These are phyloP conservation scores for Nemania bipapillata DNA, from an alignment of 2,329 filamentous ascomycete genomes.

Conservation along the genomic window DNA sequence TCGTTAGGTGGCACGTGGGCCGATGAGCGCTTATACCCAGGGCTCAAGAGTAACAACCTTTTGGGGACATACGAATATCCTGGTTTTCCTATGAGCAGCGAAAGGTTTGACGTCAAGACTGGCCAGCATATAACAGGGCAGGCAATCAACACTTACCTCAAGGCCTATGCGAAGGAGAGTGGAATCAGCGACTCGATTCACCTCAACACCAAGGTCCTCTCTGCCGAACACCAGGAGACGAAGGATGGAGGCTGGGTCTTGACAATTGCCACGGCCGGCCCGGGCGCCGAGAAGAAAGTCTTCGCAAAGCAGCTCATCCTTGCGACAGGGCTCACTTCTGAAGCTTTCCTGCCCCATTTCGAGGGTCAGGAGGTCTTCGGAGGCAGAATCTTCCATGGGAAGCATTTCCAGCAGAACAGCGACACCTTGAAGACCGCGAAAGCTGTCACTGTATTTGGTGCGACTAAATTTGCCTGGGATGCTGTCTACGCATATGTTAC, in stretches of 20 bases:
- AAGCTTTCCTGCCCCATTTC: slow-evolving; percentile 65
- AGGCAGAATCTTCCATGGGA: slow-evolving; percentile 67
- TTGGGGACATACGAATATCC: slow-evolving; percentile 77
- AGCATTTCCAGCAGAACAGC: slow-evolving; percentile 58
- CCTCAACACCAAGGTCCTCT: slow-evolving; percentile 62
- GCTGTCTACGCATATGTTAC: slow-evolving; percentile 68
- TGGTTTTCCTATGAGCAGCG: slow-evolving; percentile 75
- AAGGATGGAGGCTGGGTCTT: slow-evolving; percentile 51
- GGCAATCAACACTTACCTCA: slow-evolving; percentile 67
- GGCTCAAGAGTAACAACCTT: slow-evolving; percentile 79
- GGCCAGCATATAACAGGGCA: slow-evolving; percentile 69
- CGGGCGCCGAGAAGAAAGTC: slow-evolving; percentile 46
- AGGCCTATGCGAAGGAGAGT: slow-evolving; percentile 65
- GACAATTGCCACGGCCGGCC: slow-evolving; percentile 31
- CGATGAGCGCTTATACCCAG: slow-evolving; percentile 72
- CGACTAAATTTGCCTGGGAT: slow-evolving; percentile 71
- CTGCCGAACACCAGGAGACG: slow-evolving; percentile 60
- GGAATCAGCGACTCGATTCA: slow-evolving; percentile 61
- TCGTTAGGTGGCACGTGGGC: slow-evolving; percentile 77
- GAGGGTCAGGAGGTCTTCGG: slow-evolving; percentile 62
- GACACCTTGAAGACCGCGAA: slow-evolving; percentile 53
- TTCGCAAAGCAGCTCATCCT: slow-evolving; percentile 65
- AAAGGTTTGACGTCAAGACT: slow-evolving; percentile 58
- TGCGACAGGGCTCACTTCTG: slow-evolving; percentile 69
- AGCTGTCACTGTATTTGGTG: slow-evolving; percentile 66